Base-by-base conservation (phyloP, 1,139 yeast genomes). In the Hansenula sp. region DNA sequence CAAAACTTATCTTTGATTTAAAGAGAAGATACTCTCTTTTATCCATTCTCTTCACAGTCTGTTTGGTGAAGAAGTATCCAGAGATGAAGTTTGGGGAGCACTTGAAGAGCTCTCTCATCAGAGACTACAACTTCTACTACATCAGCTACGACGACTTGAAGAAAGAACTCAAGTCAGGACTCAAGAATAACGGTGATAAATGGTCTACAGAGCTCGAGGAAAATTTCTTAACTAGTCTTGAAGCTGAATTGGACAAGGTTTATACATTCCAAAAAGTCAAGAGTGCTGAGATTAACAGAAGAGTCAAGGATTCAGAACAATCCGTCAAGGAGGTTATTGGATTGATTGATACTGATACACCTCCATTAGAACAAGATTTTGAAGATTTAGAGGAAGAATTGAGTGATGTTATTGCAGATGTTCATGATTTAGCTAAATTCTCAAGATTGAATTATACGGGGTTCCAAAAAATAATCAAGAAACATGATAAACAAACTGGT, bases 341-440 rank as follows among this genome's bases (percentile, higher is more conserved):
- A 16, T 53, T 72, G 54, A 41, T 67, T 43, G 71, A 69, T 39
- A 59, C 73, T 1, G 63, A 58, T 17, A 50, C 45, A 13, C 65
- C 68, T 1, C 68, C 69, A 11, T 50, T 72, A 44, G 96, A 89
- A 57, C 87, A 85, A 60, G 95, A 87, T 58, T 92, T 89, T 57
- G 94, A 88, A 55, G 88, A 82, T 44, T 73, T 92, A 53, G 97
- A 92, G 65, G 94, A 86, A 51, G 97, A 89, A 58, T 71, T 92
- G 52, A 79, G 90, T 41, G 97, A 90, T 55, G 82, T 92, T 51
- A 90, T 92, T 63, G 97, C 97, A 25, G 97, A 90, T 65, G 97
- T 92, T 36, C 97, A 92, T 57, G 98, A 92, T 64, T 74, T 92
- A 58, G 96, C 96, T 51, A 90, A 92, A 62, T 92, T 87, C 63